Conservation (phyloP, 148 eudicot genomes). For the Nyssa sinensis region DNA sequence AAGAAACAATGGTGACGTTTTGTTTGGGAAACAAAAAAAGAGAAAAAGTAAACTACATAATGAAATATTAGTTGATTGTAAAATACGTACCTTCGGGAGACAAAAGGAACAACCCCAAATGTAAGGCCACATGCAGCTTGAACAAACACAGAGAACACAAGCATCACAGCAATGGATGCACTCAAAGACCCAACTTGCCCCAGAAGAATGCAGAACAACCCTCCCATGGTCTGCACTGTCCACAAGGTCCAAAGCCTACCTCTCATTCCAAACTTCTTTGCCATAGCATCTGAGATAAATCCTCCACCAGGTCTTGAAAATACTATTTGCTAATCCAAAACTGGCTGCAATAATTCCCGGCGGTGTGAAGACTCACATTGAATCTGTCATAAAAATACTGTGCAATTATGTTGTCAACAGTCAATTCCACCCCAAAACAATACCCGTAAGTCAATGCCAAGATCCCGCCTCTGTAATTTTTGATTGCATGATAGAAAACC, state of each 20-base stretch:
- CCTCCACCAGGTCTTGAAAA: slow-evolving; percentile 83
- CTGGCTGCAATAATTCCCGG: slow-evolving; percentile 79
- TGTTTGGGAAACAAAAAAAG: too few relatives aligned
- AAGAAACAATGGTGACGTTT: neutral
- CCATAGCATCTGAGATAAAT: slow-evolving; percentile 50
- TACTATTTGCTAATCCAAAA: slow-evolving; percentile 66
- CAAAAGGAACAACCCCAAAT: slow-evolving; percentile 80
- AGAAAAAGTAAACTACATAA: neutral
- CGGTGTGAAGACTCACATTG: slow-evolving; percentile 49
- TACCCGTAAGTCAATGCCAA: slow-evolving; percentile 74
- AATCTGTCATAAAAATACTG: slow-evolving; percentile 76
- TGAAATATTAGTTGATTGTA: neutral
- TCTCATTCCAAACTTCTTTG: slow-evolving; percentile 66
- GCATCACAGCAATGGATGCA: slow-evolving; percentile 61
- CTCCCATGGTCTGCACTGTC: slow-evolving; percentile 58
- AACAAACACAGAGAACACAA: slow-evolving; percentile 67
- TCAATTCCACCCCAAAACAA: slow-evolving; percentile 81
- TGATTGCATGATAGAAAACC: slow-evolving; percentile 38
- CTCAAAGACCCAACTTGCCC: slow-evolving; percentile 48
- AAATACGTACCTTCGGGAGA: slow-evolving; percentile 68
- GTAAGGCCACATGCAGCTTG: slow-evolving; percentile 87
- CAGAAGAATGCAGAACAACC: slow-evolving; percentile 50
- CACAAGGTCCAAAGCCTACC: slow-evolving; percentile 81
- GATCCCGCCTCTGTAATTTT: slow-evolving; percentile 74
- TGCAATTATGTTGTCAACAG: slow-evolving; percentile 75